phyloP scores from a whole-genome alignment of 805 yeast species.

The Barnettozyma salicaria region DNA sequence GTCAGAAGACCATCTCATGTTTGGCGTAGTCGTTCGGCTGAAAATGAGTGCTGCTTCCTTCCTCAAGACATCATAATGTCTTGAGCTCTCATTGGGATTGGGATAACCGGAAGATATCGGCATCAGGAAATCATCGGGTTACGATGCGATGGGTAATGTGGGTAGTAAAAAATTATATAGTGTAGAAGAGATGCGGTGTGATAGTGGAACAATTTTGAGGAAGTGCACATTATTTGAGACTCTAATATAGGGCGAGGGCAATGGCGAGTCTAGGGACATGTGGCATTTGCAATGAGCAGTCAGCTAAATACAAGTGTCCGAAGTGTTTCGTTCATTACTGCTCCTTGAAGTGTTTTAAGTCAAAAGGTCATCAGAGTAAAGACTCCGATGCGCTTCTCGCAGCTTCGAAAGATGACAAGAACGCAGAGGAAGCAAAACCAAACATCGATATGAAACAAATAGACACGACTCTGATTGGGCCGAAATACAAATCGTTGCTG shows the following conservation, averaged over 20 bases:
- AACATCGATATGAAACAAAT: background rate
- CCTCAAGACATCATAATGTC: no score
- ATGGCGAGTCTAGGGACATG: constrained; percentile 11
- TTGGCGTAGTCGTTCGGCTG: no score
- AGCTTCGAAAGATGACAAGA: constrained; percentile 14
- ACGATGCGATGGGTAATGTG: no score
- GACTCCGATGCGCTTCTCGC: no score
- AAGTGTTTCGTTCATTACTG: constrained; percentile 42
- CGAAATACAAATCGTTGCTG: constrained; percentile 27
- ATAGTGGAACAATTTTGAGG: no score
- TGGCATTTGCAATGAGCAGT: constrained; percentile 16
- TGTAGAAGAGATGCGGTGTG: background rate
- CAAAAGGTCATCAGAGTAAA: constrained; percentile 27
- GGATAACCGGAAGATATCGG: no score
- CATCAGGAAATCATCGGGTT: background rate
- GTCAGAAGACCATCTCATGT: no score
- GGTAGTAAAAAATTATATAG: background rate
- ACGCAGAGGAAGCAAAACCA: background rate
- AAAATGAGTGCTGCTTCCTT: no score
- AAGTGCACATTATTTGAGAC: no score
- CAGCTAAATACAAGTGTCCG: constrained; percentile 54
- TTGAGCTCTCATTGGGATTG: no score
- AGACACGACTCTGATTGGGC: constrained; percentile 1
- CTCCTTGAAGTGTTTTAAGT: constrained; percentile 55
- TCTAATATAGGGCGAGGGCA: no score